Evolutionary conservation across 2,329 filamentous ascomycete species (phyloP), one percentile per base, ranked within the genome.

Genomic region (Penicillium sp.): DNA sequence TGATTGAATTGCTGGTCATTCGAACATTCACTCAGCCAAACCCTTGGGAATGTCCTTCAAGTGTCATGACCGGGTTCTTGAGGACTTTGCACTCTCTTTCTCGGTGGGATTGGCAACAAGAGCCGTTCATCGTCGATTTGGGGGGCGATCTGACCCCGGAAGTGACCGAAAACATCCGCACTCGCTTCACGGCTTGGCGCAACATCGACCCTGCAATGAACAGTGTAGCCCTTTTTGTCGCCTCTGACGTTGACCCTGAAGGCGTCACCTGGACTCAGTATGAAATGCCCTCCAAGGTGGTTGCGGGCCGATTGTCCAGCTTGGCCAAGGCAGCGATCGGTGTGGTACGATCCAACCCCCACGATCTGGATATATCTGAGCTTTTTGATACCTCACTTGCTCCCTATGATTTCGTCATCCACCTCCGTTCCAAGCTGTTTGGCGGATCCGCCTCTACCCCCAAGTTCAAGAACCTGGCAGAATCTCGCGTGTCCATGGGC

Each of bases 141-240:
- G 82, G 85, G 22, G 70, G 68, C 10, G 82, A 85, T 13, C 79
- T 95, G 67, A 82, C 83, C 7, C 73, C 78, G 7, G 77, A 83
- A 10, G 84, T 88, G 29, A 80, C 88, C 10, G 75, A 83, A 31
- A 77, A 79, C 3, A 86, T 94, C 58, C 81, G 80, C 36, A 89
- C 86, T 4, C 85, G 88, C 18, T 87, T 97, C 54, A 85, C 90
- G 57, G 87, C 88, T 13, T 96, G 91, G 90, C 83, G 94, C 54
- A 90, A 88, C 60, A 86, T 94, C 50, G 94, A 99, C 66, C 92
- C 92, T 1, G 85, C 83, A 49, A 89, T 97, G 86, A 96, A 94
- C 73, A 86, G 86, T 57, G 84, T 90, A 3, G 87, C 88, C 16
- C 77, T 97, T 38, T 89, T 97, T 66, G 88, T 88, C 4, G 91